Evolutionary conservation across 805 yeast species (phyloP), one percentile per base, ranked within the genome.

Genomic region (Jamesozyma piceae): DNA sequence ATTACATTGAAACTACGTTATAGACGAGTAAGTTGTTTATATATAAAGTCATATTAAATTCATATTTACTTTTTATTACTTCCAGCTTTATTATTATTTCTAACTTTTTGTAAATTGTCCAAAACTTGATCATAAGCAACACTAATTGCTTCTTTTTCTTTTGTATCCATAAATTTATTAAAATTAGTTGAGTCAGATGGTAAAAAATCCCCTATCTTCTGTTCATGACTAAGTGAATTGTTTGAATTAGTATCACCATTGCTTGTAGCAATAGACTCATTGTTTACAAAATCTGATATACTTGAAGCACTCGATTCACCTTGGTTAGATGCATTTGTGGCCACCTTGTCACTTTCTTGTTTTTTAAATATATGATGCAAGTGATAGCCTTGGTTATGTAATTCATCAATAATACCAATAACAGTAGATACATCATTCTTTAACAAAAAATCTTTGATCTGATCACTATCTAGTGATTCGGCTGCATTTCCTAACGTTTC

Each of bases 111-210:
- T 29, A 68, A 44, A 37, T 61, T 63, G 41, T 68, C 71, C 27
- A 68, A 46, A n/a, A 68, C 65, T 42, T 62, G 57, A 48, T 68
- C 73, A 45, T 66, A 68, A 2, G 69, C 69, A 14, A 62, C 60
- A 42, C 58, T 63, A 29, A 63, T 57, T 1, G 58, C 60, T 20
- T 58, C 57, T 14, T 53, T 54, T 22, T 54, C 64, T 30, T 54
- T 48, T 6, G 35, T 48, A 14, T 45, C 47, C 39, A 39, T 27
- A 22, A 38, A 43, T 18, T 41, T 37, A 17, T 43, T n/a, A 32
- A 40, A 33, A 14, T 30, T 24, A 3, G 29, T 41, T 2, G 43
- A n/a, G 26, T 42, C 43, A 15, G 35, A 26, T 6, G 47, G 20
- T 33, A 39, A 3, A 4, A 28, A 13, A 13, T 37, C 44, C 14